phyloP scores from a whole-genome alignment of 2,329 filamentous ascomycete genomes.

The Nemania abortiva region DNA sequence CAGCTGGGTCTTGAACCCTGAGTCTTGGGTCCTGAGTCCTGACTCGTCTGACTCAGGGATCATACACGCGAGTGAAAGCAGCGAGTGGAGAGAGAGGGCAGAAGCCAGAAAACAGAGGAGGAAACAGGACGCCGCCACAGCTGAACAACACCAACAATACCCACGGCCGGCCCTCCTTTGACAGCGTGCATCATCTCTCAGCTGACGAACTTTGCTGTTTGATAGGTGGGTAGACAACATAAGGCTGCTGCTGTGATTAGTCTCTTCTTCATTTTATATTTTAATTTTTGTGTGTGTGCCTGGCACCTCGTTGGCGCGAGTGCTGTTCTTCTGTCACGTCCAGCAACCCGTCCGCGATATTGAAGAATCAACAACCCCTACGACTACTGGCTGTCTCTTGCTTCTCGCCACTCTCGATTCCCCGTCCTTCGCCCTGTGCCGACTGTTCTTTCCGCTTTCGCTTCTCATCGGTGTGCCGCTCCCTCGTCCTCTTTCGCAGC shows the following conservation, averaged over 20 bases:
- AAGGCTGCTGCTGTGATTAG: slow-evolving; percentile 12
- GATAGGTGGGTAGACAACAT: slow-evolving; percentile 4
- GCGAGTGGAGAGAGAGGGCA: slow-evolving; percentile 17
- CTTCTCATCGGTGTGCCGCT: slow-evolving; percentile 20
- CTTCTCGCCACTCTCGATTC: slow-evolving; percentile 31
- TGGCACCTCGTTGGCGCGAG: slow-evolving; percentile 35
- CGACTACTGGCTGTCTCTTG: slow-evolving; percentile 24
- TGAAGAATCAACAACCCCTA: slow-evolving; percentile 17
- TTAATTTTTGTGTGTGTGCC: slow-evolving; percentile 24
- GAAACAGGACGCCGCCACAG: slow-evolving; percentile 5
- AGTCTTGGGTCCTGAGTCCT: slow-evolving; percentile 12
- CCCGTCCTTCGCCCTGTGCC: slow-evolving; percentile 18
- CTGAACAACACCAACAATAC: slow-evolving; percentile 15
- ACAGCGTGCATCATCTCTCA: slow-evolving; percentile 17
- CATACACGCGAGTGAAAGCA: slow-evolving; percentile 5
- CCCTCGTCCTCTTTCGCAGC: background rate
- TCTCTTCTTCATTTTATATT: background rate
- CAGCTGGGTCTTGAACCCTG: slow-evolving; percentile 19
- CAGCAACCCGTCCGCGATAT: slow-evolving; percentile 22
- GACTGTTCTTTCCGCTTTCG: slow-evolving; percentile 24
- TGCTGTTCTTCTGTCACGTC: slow-evolving; percentile 36
- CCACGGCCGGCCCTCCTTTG: slow-evolving; percentile 1
- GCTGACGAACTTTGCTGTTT: slow-evolving; percentile 24
- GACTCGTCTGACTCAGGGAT: slow-evolving; percentile 28
- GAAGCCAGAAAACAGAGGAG: background rate